Percentiles rank a stretch among this genome's conserved stretches.
Conservation (phyloP, 805 yeast species). For the Yamadazyma akitaensis region DNA sequence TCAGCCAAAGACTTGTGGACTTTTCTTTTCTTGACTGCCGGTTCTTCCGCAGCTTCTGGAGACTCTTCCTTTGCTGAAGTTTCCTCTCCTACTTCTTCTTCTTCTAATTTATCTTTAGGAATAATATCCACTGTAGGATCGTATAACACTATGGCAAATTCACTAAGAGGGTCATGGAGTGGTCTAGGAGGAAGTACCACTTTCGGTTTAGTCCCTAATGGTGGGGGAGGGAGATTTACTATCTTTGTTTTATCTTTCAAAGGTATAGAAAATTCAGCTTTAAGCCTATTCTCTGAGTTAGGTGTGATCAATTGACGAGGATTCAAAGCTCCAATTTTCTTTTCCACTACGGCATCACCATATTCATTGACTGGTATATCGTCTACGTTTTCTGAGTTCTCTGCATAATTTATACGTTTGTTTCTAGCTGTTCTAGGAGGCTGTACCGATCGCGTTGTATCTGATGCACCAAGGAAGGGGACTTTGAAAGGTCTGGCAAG, state of each 20-base stretch:
- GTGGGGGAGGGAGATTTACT: slow-evolving; percentile 57
- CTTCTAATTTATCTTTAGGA: slow-evolving; percentile 24
- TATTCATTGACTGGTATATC: slow-evolving; percentile 17
- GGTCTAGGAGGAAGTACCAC: slow-evolving; percentile 80
- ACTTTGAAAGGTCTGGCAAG: slow-evolving; percentile 68
- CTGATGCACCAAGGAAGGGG: slow-evolving; percentile 44
- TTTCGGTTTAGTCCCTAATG: slow-evolving; percentile 77
- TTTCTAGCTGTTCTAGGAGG: slow-evolving; percentile 26
- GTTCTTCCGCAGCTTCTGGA: slow-evolving; percentile 11
- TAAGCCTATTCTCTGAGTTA: slow-evolving; percentile 38
- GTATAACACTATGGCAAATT: slow-evolving; percentile 88
- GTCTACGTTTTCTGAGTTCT: slow-evolving; percentile 16
- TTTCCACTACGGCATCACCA: slow-evolving; percentile 32
- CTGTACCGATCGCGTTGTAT: slow-evolving; percentile 5
- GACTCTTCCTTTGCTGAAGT: slow-evolving; percentile 6
- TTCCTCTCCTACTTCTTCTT: slow-evolving; percentile 8
- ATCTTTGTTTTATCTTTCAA: slow-evolving; percentile 39
- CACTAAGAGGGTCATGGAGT: slow-evolving; percentile 91
- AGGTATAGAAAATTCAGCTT: slow-evolving; percentile 56
- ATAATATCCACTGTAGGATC: slow-evolving; percentile 86
- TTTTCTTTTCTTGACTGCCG: slow-evolving; percentile 31
- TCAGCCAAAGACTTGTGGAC: slow-evolving; percentile 72
- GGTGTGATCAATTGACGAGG: slow-evolving; percentile 48
- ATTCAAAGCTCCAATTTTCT: slow-evolving; percentile 55
- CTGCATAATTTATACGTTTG: slow-evolving; percentile 33